Conservation (phyloP, 108 stramenopile genomes). For the Cyclotella atomus region DNA sequence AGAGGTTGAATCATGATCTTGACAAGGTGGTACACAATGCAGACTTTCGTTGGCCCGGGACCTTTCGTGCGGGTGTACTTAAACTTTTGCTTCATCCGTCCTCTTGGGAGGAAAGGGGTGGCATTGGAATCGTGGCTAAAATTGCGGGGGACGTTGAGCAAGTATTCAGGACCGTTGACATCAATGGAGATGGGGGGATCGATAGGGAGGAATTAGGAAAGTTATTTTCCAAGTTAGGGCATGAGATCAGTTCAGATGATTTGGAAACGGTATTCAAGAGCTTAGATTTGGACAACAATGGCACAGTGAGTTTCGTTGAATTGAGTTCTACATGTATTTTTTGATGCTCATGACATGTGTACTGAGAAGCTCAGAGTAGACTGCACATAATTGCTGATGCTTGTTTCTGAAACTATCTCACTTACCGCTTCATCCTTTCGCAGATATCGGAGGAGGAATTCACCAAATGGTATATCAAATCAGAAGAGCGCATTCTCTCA, state of each 20-base stretch:
- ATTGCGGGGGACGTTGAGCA: slow-evolving; percentile 76
- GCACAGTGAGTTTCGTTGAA: slow-evolving; percentile 68
- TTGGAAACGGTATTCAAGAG: slow-evolving; percentile 60
- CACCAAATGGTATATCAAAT: slow-evolving; percentile 73
- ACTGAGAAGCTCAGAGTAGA: background rate
- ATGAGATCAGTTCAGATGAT: slow-evolving; percentile 52
- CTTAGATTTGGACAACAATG: slow-evolving; percentile 70
- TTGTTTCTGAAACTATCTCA: background rate
- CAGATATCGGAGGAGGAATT: slow-evolving; percentile 71
- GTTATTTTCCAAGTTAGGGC: slow-evolving; percentile 65
- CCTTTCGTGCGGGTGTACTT: slow-evolving; percentile 79
- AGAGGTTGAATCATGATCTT: too few relatives aligned
- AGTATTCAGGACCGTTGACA: slow-evolving; percentile 71
- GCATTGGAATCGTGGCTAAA: slow-evolving; percentile 76
- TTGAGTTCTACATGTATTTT: background rate
- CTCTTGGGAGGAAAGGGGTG: slow-evolving; percentile 70
- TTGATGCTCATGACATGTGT: background rate
- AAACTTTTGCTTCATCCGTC: slow-evolving; percentile 69
- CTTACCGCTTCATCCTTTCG: background rate
- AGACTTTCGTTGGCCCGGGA: slow-evolving; percentile 41
- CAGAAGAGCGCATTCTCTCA: slow-evolving; percentile 63
- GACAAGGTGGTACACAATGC: too few relatives aligned
- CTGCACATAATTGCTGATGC: background rate
- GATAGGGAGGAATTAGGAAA: slow-evolving; percentile 70
- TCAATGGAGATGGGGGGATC: slow-evolving; percentile 66